phyloP scores from a whole-genome alignment of 23 red algal species.

The Gracilaria gracilis region DNA sequence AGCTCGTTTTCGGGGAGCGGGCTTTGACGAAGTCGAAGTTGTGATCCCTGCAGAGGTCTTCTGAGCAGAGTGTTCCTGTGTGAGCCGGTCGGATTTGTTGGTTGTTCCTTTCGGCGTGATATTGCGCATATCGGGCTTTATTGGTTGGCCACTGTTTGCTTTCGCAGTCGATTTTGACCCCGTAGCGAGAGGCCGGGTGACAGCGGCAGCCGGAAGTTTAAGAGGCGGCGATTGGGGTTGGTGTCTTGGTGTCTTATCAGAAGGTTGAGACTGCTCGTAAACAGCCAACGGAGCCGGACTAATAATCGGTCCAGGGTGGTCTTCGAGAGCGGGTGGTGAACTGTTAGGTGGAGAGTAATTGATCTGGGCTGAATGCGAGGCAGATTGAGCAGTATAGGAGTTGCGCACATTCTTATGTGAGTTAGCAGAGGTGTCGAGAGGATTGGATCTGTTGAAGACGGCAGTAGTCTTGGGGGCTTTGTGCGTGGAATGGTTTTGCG shows the following conservation, averaged over 20 bases:
- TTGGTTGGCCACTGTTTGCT: neutral
- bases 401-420: neutral
- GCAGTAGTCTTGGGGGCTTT: neutral
- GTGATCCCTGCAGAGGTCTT: neutral
- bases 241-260: neutral
- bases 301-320: neutral
- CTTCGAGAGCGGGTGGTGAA: neutral
- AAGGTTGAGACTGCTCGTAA: neutral
- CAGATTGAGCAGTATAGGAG: constrained; percentile 5
- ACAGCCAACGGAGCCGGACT: neutral
- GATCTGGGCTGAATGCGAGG: neutral
- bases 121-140: neutral
- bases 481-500: neutral
- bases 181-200: neutral
- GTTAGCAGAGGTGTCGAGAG: neutral
- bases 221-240: neutral
- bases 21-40: neutral
- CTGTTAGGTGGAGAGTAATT: neutral
- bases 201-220: neutral
- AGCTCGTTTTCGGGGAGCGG: neutral
- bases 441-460: neutral
- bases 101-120: neutral
- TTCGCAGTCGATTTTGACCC: neutral
- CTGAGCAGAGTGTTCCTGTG: neutral
- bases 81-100: neutral